Evolutionary conservation across 371 early-diverging fungal genomes (phyloP), one percentile per base, ranked within the genome.

Genomic region (Catenaria anguillulae): DNA sequence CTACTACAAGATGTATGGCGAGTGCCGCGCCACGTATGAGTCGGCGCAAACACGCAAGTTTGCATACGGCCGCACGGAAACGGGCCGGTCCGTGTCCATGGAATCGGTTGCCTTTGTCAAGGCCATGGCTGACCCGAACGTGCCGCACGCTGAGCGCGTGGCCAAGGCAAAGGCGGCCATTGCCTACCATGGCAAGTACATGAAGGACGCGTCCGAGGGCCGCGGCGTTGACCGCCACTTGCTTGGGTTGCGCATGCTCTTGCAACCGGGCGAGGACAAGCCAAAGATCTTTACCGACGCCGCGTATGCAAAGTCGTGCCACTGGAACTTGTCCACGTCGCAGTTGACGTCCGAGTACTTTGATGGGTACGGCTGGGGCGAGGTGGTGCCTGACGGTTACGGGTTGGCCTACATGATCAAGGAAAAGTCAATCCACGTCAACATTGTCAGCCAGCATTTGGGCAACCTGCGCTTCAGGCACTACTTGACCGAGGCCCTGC

Each of bases 381-480:
- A 89, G 71, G 96, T 97, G 42, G 88, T 91, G n/a, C 84, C 89
- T 37, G 89, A 91, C 73, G 97, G 97, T 13, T 96, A 86, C 70
- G 94, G 93, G 55, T 70, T 85, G 66, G 94, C 96, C 29, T 97
- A 97, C 77, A 91, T 90, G 85, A 82, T 95, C 73, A 90, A 89
- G 74, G 77, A 82, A 61, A 76, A 85, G 64, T 73, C 82, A 55
- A 68, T 95, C 56, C 83, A 89, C 64, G 87, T 95, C 76, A 94
- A 92, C 69, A 76, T 94, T 48, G 86, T 88, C 5, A 81, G 84
- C 55, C 74, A 80, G 62, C 73, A 81, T 59, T 80, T 85, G 61
- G 83, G 65, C 45, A 45, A 52, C 34, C 68, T 65, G 0, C 69
- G 31, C 46, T 46, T 89, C 64, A 65, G 73, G 36, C 77, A 81